phyloP scores from a whole-genome alignment of 768 basidiomycete genomes.

The Tylopilus vinaceipallidus region DNA sequence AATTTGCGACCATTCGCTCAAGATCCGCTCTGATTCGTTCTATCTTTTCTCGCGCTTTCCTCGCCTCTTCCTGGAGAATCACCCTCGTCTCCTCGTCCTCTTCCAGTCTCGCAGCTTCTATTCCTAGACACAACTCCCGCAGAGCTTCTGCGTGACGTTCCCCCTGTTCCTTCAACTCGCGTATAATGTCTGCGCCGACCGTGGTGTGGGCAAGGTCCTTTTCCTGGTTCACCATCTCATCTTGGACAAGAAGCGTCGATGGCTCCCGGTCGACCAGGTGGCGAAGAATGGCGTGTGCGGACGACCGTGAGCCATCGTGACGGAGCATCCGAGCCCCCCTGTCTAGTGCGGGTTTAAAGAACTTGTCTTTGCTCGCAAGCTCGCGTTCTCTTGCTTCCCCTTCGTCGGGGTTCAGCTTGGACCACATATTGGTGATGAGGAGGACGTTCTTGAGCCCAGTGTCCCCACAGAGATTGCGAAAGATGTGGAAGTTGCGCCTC shows the following conservation, averaged over 20 bases:
- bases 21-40: conserved; percentile 39
- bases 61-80: conserved; percentile 42
- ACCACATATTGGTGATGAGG: conserved; percentile 56
- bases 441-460: conserved; percentile 44
- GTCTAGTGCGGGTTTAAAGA: conserved; percentile 51
- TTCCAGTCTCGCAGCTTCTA: conserved; percentile 41
- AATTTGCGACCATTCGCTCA: conserved; percentile 37
- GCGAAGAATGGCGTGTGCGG: conserved; percentile 44
- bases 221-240: conserved; percentile 51
- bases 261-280: conserved; percentile 41
- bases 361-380: conserved; percentile 38
- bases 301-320: conserved; percentile 40
- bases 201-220: conserved; percentile 48
- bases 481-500: conserved; percentile 48
- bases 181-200: conserved; percentile 49
- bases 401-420: conserved; percentile 32
- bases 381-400: conserved; percentile 45
- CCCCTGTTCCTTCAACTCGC: conserved; percentile 46
- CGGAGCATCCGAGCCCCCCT: conserved; percentile 45
- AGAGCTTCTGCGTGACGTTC: conserved; percentile 46
- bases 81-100: conserved; percentile 45
- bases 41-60: conserved; percentile 42
- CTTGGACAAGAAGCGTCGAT: conserved; percentile 47
- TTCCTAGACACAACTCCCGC: conserved; percentile 41
- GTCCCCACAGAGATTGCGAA: conserved; percentile 52